Evolutionary conservation across 2,329 filamentous ascomycete species (phyloP), one percentile per base, ranked within the genome.

Genomic region (Paraconiothyrium brasiliense): DNA sequence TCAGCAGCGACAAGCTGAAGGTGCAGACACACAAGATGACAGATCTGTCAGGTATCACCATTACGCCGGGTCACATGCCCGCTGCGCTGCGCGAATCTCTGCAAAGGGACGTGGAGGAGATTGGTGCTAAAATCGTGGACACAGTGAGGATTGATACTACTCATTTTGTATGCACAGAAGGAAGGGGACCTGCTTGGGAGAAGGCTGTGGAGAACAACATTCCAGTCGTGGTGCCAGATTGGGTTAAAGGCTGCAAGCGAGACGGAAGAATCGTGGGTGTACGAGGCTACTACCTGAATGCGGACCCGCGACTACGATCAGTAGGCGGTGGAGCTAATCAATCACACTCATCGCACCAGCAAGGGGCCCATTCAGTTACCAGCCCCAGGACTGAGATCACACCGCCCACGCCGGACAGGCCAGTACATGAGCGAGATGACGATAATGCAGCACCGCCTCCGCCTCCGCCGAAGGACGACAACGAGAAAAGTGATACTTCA

Each of bases 1-100:
- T 89, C 73, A 86, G 87, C 63, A 95, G 91, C 76, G 92, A 97
- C 67, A 92, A 91, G 77, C 85, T 99, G 56, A 86, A 87, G 4
- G 93, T 97, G 61, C 89, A 91, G 74, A 99, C 95, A 49, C 95
- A 99, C 83, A 97, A 97, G 84, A 97, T 99, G 94, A 98, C 94
- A 43, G 94, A 99, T 78, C 84, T 99, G 55, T 94, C 91, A 68
- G 95, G 95, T 61, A 94, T 99, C 78, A 98, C 94, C 27, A 92
- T 99, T 70, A 97, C 94, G 2, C 90, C 93, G 0, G 95, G 95
- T 54, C 87, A 97, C 69, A 85, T 99, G 79, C 92, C 94, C 1
- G 84, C 87, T 8, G 83, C 89, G 57, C 83, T 90, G 58, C 89
- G 88, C 75, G 92, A 97, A 68, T 89, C 86, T 64, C 85, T 99